phyloP scores from a whole-genome alignment of 2,329 filamentous ascomycete genomes.

The Alternaria alternata region DNA sequence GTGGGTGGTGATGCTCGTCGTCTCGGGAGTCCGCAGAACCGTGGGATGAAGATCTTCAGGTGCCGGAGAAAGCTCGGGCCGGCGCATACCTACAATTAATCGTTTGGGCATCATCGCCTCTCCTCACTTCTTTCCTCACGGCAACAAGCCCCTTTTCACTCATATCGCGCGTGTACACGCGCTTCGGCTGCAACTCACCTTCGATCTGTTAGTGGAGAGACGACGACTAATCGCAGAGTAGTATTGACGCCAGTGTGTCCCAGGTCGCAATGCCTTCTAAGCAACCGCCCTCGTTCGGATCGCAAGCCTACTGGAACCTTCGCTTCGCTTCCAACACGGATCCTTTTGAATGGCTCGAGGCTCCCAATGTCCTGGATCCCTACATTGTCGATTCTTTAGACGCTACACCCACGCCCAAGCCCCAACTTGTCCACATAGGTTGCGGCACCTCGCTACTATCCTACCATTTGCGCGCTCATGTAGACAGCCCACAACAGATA shows the following conservation, averaged over 20 bases:
- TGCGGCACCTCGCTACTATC: slow-evolving; percentile 52
- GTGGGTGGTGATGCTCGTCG: slow-evolving; percentile 22
- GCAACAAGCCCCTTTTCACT: not conserved
- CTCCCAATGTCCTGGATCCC: slow-evolving; percentile 40
- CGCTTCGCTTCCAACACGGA: slow-evolving; percentile 46
- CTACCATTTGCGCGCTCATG: slow-evolving; percentile 46
- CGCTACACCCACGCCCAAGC: slow-evolving; percentile 15
- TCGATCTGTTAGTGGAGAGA: slow-evolving; percentile 3
- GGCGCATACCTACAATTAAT: slow-evolving; percentile 10
- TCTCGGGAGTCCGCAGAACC: slow-evolving; percentile 29
- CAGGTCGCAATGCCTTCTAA: slow-evolving; percentile 8
- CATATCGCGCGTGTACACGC: not conserved
- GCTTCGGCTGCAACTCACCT: not conserved
- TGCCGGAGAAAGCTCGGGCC: slow-evolving; percentile 28
- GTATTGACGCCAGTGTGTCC: not conserved
- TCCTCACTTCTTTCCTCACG: not conserved
- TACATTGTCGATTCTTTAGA: slow-evolving; percentile 37
- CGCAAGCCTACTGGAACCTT: slow-evolving; percentile 48
- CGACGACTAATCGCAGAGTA: slow-evolving; percentile 7
- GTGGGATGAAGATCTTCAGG: slow-evolving; percentile 26
- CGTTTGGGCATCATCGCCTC: slow-evolving; percentile 1
- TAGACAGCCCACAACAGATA: slow-evolving; percentile 41
- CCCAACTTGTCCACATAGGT: slow-evolving; percentile 49
- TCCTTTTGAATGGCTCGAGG: slow-evolving; percentile 52
- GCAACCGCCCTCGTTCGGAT: slow-evolving; percentile 44